Base-by-base conservation (phyloP, 352 stramenopile genomes). In the Globisporangium middletonii region DNA sequence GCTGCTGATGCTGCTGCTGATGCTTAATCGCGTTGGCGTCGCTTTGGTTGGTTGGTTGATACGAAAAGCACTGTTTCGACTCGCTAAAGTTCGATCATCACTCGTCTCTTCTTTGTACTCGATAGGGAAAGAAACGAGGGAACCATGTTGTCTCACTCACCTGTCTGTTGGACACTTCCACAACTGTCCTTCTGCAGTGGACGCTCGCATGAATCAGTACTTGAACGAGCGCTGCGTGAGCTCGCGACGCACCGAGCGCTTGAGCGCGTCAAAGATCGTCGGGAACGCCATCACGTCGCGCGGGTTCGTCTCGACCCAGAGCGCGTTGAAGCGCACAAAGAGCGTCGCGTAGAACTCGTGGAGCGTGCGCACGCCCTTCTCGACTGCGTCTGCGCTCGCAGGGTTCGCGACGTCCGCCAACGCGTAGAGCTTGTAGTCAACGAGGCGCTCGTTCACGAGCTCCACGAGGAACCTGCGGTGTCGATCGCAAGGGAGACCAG, bases 231-330 rank as follows among this genome's bases (percentile, higher is more conserved):
- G 70, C 46, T 68, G 65, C 28, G 58, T 66, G 23, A 92, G 65
- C 54, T 93, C 76, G 33, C 49, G 26, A 45, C 80, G 79, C 48
- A 92, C 75, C 47, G 76, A 71, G 38, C 79, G 62, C 69, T 94
- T 92, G 55, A 94, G 74, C 46, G 75, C 75, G 55, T 93, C 70
- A 65, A 94, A 94, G 47, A 94, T 85, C 26, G 69, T 72, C 5
- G 85, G 85, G 63, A 94, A 94, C 23, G 80, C 83, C 85, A 94
- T 94, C 28, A 92, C 75, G 45, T 94, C 85, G 44, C 75, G 77
- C 47, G 85, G 85, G 55, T 94, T 93, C 26, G 73, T 74, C 55
- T 86, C 75, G 35, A 93, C 76, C 85, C 85, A 94, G 0, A 92
- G 59, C 55, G 83, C 82, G 67, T 93, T 89, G 59, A 94, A 94